These are phyloP conservation scores for Trypanosoma lewisi DNA, from an alignment of 208 protist species.

Conservation along the genomic window DNA sequence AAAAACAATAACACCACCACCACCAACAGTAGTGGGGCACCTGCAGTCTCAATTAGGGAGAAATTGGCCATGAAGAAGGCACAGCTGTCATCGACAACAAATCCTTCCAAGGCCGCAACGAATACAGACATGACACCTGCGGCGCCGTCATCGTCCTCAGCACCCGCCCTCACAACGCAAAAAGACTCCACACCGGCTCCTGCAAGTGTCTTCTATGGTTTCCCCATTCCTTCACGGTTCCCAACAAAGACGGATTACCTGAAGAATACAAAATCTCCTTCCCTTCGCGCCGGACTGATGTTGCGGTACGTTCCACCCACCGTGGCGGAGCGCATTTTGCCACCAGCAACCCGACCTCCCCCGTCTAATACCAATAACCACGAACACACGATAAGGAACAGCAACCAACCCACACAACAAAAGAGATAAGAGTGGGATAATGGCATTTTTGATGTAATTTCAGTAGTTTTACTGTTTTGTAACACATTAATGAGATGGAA, in stretches of 20 bases:
- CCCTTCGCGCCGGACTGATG: slow-evolving; percentile 21
- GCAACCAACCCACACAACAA: background rate
- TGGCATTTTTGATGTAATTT: too few species aligned
- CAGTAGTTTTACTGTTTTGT: background rate
- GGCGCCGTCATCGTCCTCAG: background rate
- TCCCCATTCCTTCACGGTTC: slow-evolving; percentile 26
- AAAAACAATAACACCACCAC: background rate
- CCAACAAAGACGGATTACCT: slow-evolving; percentile 29
- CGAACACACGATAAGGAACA: background rate
- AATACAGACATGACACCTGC: background rate
- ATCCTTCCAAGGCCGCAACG: background rate
- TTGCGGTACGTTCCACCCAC: slow-evolving; percentile 29
- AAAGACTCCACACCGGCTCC: slow-evolving; percentile 8
- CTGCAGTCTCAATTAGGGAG: slow-evolving; percentile 24
- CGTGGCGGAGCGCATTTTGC: slow-evolving; percentile 50
- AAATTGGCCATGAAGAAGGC: slow-evolving; percentile 30
- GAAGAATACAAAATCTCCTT: slow-evolving; percentile 23
- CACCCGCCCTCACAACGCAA: background rate
- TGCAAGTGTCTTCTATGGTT: slow-evolving; percentile 17
- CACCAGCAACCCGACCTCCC: slow-evolving; percentile 34
- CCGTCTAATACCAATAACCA: slow-evolving; percentile 1
- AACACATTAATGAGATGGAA: background rate
- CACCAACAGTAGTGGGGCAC: background rate
- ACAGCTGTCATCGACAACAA: slow-evolving; percentile 14
- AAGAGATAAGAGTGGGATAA: background rate